Evolutionary conservation across 1,139 yeast species (phyloP).

Genomic region (Saccharomyces hybrid): DNA sequence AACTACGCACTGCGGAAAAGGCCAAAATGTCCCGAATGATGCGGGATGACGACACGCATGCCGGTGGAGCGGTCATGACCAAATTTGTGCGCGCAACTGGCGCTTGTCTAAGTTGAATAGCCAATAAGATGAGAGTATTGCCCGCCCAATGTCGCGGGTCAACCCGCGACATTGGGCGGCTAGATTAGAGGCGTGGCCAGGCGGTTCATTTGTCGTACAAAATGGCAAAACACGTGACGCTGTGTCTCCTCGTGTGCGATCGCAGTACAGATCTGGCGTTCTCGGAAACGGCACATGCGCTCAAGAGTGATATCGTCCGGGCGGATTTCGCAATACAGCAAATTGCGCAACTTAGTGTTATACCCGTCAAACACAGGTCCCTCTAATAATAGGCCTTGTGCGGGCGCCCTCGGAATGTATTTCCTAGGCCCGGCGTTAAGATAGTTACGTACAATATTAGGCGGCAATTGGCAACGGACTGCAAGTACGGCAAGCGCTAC

Average conservation of each 20-base stretch:
- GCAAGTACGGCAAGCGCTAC: constrained; percentile 59
- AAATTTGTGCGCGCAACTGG: neutral
- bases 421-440: neutral
- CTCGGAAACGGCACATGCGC: constrained; percentile 1
- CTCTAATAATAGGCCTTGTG: neutral
- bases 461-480: neutral
- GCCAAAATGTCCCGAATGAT: neutral
- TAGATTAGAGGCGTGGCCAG: neutral
- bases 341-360: neutral
- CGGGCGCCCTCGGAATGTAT: constrained; percentile 3
- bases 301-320: neutral
- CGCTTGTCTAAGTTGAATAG: neutral
- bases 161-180: neutral
- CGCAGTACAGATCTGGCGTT: neutral
- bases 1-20: neutral
- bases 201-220: neutral
- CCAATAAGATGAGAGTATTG: neutral
- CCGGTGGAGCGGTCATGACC: neutral
- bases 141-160: neutral
- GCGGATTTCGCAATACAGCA: neutral
- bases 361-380: constrained; percentile 2
- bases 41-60: neutral
- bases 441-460: neutral
- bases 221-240: constrained; percentile 1
- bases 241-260: neutral